Evolutionary conservation across 805 yeast genomes (phyloP), one percentile per base, ranked within the genome.

Genomic region (Hanseniaspora hatyaiensis): DNA sequence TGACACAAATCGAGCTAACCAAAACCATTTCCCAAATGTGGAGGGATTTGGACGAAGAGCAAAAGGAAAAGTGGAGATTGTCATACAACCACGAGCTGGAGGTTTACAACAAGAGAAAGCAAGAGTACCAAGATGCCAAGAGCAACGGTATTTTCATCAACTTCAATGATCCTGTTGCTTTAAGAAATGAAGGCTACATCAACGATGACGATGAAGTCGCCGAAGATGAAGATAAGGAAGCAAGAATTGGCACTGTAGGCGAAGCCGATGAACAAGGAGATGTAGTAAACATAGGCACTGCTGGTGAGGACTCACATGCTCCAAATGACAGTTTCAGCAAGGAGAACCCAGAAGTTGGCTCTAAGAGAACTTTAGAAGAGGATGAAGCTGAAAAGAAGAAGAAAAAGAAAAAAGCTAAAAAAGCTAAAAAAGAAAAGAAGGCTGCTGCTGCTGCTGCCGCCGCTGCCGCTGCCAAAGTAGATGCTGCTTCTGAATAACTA

Each of bases 11-110:
- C 18, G 95, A 85, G 57, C 73, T 87, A 64, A 82, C 92, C 33
- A 80, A 76, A 57, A 79, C 78, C 56, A 80, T 87, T 54, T 78
- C 92, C 40, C 77, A 74, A 57, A 74, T 78, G 57, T 89, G 96
- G 96, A 75, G 77, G 55, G 74, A 69, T 32, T 66, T 88, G 59
- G 61, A 79, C 42, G 82, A 75, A n/a, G 72, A 66, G 16, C 89
- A 80, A 59, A 83, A 82, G 63, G 75, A 70, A 41, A 72, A 73
- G 55, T 83, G 92, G 80, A 80, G 82, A 61, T 75, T 73, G 52
- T 65, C 71, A 50, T 72, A 73, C 59, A 60, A 60, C 44, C 65
- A 64, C 43, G 72, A 73, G 51, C 57, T 72, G 50, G 67, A 60
- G 40, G 59, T 56, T 36, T 76, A 75, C 59, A 73, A 71, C 50